Percentiles rank a stretch among this genome's conserved stretches.
Conservation (phyloP, 306 rosid species). For the Coriaria nepalensis region DNA sequence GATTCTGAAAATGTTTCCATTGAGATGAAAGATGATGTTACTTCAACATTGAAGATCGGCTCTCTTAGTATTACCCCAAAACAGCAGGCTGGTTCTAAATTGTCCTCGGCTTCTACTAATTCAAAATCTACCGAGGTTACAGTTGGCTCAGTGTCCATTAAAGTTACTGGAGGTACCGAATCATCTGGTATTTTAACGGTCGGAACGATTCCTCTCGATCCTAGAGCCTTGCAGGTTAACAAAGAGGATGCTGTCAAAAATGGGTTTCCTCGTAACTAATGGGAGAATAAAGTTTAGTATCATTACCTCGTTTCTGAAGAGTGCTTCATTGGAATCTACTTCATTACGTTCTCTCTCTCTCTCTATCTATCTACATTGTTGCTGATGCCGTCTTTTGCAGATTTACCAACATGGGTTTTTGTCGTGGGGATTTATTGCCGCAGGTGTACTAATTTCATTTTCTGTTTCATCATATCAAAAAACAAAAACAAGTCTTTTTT, state of each 20-base stretch:
- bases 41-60: slow-evolving; percentile 49
- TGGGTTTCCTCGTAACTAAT: slow-evolving; percentile 20
- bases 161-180: slow-evolving; percentile 42
- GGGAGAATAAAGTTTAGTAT: slow-evolving; percentile 4
- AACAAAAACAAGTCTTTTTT: too few species aligned
- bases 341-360: too few species aligned
- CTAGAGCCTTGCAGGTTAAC: slow-evolving; percentile 32
- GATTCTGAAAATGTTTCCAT: slow-evolving; percentile 14
- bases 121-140: slow-evolving; percentile 30
- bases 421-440: background rate
- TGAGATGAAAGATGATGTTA: slow-evolving; percentile 20
- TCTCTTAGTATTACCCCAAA: slow-evolving; percentile 42
- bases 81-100: slow-evolving; percentile 26
- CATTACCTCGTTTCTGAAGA: too few species aligned
- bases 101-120: slow-evolving; percentile 15
- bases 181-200: slow-evolving; percentile 41
- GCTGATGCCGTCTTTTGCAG: too few species aligned
- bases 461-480: too few species aligned
- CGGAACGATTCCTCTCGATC: slow-evolving; percentile 70
- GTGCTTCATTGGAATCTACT: background rate
- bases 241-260: slow-evolving; percentile 26
- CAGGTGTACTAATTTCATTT: too few species aligned
- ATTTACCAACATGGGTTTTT: background rate
- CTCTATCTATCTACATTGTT: too few species aligned
- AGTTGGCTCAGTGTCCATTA: slow-evolving; percentile 62